Conservation (phyloP, 345 rosid species). For the Stellera chamaejasme region DNA sequence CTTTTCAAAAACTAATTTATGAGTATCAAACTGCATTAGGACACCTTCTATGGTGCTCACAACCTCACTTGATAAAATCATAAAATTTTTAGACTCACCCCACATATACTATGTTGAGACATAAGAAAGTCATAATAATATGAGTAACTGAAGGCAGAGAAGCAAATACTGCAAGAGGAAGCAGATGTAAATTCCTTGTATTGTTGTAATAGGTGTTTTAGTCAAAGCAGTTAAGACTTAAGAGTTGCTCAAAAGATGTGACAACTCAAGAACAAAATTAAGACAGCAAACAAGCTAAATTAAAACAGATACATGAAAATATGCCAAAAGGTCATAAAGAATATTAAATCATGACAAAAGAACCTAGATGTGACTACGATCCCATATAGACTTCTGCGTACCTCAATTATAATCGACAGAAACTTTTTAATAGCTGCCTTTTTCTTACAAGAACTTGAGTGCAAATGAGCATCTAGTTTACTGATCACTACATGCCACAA, state of each 20-base stretch:
- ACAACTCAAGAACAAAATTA: not conserved
- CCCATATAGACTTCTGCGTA: no score
- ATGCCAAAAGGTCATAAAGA: no score
- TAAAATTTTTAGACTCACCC: conserved; percentile 18
- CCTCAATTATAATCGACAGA: no score
- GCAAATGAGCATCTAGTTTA: no score
- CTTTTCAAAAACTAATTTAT: conserved; percentile 2
- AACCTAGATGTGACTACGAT: no score
- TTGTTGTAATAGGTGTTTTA: conserved; percentile 7
- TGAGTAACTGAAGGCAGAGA: conserved; percentile 19
- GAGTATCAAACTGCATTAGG: conserved; percentile 4
- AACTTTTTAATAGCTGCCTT: no score
- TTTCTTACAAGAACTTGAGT: no score
- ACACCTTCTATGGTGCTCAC: conserved; percentile 9
- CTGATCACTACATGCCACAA: no score
- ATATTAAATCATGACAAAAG: no score
- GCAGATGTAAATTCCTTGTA: conserved; percentile 12
- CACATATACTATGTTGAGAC: conserved; percentile 17
- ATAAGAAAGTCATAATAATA: conserved; percentile 24
- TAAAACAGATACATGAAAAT: no score
- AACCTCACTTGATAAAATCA: conserved; percentile 7
- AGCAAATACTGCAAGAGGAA: conserved; percentile 16
- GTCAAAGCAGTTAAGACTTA: conserved; percentile 3
- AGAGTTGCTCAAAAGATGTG: conserved; percentile 2
- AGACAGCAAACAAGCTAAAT: no score